Base-by-base conservation (phyloP, 257 asterid species). In the Pogostemon cablin region DNA sequence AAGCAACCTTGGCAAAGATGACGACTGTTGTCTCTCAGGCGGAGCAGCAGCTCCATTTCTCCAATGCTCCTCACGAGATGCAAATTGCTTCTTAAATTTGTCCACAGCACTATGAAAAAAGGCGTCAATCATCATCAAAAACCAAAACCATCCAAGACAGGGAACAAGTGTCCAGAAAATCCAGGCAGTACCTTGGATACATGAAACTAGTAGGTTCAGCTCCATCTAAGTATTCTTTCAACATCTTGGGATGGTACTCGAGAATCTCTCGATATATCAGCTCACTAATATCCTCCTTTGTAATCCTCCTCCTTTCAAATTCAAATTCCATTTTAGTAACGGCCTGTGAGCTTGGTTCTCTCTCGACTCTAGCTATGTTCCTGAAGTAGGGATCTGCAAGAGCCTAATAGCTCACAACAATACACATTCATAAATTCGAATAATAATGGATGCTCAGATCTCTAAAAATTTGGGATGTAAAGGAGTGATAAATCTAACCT, bases 341-440 rank as follows among this genome's bases (percentile, higher is more conserved):
- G 0, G 98, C 95, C 59, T 91, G 99, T 49, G 99, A 89, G 15
- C 93, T 85, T 73, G 99, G 99, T 61, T 95, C 99, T 79, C 99
- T 88, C 84, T 95, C 98, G 55, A 91, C 99, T 79, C 87, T 84
- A 69, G 98, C 96, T 83, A 95, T 85, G 88, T 95, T 95, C 78
- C 93, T 82, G 82, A 95, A 95, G 80, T 95, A 93, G 34, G 97
- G 97, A 88, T 90, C 97, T 77, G 98, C 97, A 82, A 93, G 97
- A 71, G 98, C 96, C 98, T 93, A 86, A 73, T 37, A 79, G 79
- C 76, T 56, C 82, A 32, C 72, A 74, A 79, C 57, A 76, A 78
- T 50, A 56, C 1, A 42, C 17, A 71, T 76, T 73, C 55, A 80
- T 65, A 75, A 70, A 60, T 60, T 38, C 34, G 74, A 61, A 77